phyloP scores from a whole-genome alignment of 148 eudicot species.

The Drosera capensis region DNA sequence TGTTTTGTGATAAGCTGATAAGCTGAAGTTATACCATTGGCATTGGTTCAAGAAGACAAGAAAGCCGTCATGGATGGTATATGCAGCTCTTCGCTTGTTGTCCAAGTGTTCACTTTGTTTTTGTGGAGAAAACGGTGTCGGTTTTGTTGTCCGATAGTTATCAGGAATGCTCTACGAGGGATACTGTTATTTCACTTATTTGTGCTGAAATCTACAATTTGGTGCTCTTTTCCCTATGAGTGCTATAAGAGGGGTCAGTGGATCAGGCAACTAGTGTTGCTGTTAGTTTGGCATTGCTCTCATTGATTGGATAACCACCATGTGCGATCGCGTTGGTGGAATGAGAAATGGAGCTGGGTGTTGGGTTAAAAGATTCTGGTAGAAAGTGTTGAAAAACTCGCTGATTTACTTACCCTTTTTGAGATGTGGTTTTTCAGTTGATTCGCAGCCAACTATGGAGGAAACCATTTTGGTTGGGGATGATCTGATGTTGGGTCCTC shows the following conservation, averaged over 20 bases:
- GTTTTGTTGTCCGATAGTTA: background rate
- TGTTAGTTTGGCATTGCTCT: no score
- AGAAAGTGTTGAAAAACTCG: background rate
- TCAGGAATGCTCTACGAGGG: no score
- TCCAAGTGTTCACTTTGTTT: background rate
- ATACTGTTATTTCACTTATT: no score
- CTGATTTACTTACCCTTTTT: background rate
- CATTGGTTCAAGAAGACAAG: background rate
- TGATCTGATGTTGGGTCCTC: conserved; percentile 97
- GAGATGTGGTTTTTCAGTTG: conserved; percentile 27
- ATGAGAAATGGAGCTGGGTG: background rate
- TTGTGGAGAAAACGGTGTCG: background rate
- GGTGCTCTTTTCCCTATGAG: no score
- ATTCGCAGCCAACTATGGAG: conserved; percentile 83
- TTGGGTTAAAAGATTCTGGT: background rate
- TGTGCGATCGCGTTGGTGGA: background rate
- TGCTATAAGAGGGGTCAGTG: no score
- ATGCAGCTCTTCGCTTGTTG: background rate
- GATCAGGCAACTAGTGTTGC: no score
- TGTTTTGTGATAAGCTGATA: no score
- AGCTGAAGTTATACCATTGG: background rate
- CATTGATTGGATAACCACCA: no score
- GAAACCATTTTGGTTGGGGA: conserved; percentile 96
- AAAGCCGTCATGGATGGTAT: conserved; percentile 31
- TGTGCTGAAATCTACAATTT: no score